These are phyloP conservation scores for Diatrype stigma DNA, from an alignment of 2,329 filamentous ascomycete genomes.

Conservation along the genomic window DNA sequence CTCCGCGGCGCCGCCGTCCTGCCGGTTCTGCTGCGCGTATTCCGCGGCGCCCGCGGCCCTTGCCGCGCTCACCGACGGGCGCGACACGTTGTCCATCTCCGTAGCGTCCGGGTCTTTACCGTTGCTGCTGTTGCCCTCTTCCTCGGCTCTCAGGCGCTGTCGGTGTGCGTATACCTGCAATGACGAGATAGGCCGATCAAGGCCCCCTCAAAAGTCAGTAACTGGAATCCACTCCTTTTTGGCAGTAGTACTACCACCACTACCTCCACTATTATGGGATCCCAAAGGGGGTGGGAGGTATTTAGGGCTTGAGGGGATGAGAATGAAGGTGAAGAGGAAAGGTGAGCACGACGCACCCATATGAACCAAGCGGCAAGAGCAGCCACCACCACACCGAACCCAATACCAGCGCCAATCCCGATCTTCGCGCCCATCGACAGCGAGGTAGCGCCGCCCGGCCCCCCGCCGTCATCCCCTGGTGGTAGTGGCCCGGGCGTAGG, in stretches of 20 bases:
- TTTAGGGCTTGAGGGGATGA: too few species aligned
- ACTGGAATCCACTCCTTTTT: not conserved
- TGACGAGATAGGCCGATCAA: not conserved
- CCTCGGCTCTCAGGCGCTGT: not conserved
- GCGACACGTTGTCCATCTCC: too few species aligned
- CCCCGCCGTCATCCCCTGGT: conserved; percentile 3
- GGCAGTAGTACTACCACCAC: too few species aligned
- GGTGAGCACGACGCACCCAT: conserved; percentile 18
- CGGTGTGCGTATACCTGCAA: not conserved
- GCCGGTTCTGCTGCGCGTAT: conserved; percentile 21
- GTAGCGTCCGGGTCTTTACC: not conserved
- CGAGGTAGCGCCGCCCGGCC: conserved; percentile 6
- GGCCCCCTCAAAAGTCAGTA: not conserved
- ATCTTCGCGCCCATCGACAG: conserved; percentile 34
- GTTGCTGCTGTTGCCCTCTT: not conserved
- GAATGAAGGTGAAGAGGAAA: too few species aligned
- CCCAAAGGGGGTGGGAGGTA: too few species aligned
- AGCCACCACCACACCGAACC: conserved; percentile 20
- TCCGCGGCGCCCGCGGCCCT: conserved; percentile 4
- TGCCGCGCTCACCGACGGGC: too few species aligned
- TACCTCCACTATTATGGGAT: too few species aligned
- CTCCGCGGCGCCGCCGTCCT: conserved; percentile 14
- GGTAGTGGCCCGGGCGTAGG: not conserved
- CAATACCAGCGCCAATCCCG: conserved; percentile 36
- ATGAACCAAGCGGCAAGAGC: conserved; percentile 24